Conservation (phyloP, 2,329 filamentous ascomycete genomes). For the Fusarium sp. region DNA sequence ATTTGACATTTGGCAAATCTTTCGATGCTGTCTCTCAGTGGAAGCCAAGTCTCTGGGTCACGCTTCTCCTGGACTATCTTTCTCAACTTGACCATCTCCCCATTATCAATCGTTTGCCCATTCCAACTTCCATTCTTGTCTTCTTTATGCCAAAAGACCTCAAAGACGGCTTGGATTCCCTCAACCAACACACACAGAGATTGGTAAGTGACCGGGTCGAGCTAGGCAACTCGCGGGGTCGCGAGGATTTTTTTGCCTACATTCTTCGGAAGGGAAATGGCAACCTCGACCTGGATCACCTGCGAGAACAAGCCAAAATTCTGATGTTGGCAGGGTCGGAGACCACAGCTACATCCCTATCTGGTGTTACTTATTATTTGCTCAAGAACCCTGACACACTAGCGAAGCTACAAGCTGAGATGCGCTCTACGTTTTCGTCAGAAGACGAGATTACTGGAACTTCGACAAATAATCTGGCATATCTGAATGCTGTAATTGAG, state of each 20-base stretch:
- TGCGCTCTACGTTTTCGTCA: conserved; percentile 10
- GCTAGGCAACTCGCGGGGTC: not conserved
- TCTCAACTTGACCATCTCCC: conserved; percentile 4
- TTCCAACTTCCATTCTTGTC: conserved; percentile 2
- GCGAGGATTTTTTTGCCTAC: conserved; percentile 32
- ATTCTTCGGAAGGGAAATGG: conserved; percentile 9
- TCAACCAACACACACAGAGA: conserved; percentile 14
- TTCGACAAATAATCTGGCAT: conserved; percentile 14
- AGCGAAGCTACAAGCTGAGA: conserved; percentile 14
- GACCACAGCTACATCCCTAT: conserved; percentile 19
- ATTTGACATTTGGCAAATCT: conserved; percentile 34
- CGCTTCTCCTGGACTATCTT: conserved; percentile 4
- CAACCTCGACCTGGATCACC: not conserved
- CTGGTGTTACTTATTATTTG: conserved; percentile 1
- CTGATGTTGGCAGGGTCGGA: conserved; percentile 32
- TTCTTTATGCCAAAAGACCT: conserved; percentile 13
- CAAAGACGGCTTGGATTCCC: not conserved
- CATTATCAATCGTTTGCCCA: conserved; percentile 10
- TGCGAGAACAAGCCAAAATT: conserved; percentile 36
- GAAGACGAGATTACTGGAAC: conserved; percentile 22
- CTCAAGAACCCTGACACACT: conserved; percentile 14
- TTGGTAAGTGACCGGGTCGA: conserved; percentile 15
- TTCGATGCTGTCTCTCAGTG: conserved; percentile 24
- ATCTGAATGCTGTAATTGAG: conserved; percentile 27
- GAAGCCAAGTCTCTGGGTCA: conserved; percentile 21